Evolutionary conservation across 176 grass and related monocot genomes (phyloP).

Genomic region (Canna indica): DNA sequence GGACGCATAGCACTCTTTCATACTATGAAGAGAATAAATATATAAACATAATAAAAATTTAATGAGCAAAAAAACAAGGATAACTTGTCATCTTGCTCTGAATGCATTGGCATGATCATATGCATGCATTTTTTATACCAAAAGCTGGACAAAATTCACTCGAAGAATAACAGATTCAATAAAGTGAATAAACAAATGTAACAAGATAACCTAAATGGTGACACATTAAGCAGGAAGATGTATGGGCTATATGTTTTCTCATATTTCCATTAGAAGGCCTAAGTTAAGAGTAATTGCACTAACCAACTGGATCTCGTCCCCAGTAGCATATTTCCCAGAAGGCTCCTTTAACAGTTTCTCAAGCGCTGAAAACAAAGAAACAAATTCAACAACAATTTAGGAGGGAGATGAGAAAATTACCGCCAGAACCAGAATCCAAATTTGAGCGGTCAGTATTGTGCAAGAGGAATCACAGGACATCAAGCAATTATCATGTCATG

Average conservation of each 20-base stretch:
- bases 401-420: background rate
- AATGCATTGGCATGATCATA: background rate
- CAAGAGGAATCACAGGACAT: too few relatives aligned
- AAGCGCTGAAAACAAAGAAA: conserved; percentile 35
- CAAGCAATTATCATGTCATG: too few relatives aligned
- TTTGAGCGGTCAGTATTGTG: too few relatives aligned
- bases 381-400: conserved; percentile 6
- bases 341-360: conserved; percentile 57
- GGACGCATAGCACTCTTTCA: too few relatives aligned
- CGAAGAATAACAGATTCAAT: background rate
- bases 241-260: background rate
- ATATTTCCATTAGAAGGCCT: too few relatives aligned
- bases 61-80: too few relatives aligned
- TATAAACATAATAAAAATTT: background rate
- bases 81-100: background rate
- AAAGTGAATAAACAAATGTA: background rate
- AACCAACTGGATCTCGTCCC: conserved; percentile 71
- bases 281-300: conserved; percentile 1
- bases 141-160: background rate
- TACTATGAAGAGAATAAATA: background rate
- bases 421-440: background rate
- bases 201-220: background rate
- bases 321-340: conserved; percentile 61
- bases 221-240: background rate
- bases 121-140: background rate